These are phyloP conservation scores for Microdochium paspali DNA, from an alignment of 2,329 filamentous ascomycete species.

Conservation along the genomic window DNA sequence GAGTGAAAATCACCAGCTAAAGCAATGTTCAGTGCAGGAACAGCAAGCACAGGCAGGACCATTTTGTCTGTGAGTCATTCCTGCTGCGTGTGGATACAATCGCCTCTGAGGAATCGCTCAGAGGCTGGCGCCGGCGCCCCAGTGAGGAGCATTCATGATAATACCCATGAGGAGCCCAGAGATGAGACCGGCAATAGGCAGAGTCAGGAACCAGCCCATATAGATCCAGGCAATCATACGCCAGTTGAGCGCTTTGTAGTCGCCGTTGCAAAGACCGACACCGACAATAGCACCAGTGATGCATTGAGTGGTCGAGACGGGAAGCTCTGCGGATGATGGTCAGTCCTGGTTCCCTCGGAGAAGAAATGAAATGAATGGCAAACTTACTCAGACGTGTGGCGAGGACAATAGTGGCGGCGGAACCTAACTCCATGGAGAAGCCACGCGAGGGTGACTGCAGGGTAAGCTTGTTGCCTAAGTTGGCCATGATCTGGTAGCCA, in stretches of 20 bases:
- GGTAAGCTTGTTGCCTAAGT: conserved; percentile 52
- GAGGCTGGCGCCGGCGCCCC: conserved; percentile 13
- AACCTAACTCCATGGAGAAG: conserved; percentile 51
- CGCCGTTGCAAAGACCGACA: conserved; percentile 51
- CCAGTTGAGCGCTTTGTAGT: conserved; percentile 52
- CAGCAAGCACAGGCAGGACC: no score
- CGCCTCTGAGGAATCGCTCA: background rate
- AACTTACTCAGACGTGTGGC: conserved; percentile 46
- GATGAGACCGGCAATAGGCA: conserved; percentile 46
- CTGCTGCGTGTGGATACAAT: no score
- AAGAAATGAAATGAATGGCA: background rate
- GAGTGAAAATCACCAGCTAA: no score
- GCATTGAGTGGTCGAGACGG: conserved; percentile 57
- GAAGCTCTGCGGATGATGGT: conserved; percentile 31
- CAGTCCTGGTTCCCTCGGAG: background rate
- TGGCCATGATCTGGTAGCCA: conserved; percentile 56
- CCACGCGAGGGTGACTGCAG: conserved; percentile 52
- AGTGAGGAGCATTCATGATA: conserved; percentile 50
- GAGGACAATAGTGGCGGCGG: conserved; percentile 52
- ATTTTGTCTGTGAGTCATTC: no score
- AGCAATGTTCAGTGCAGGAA: no score
- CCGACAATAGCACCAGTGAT: conserved; percentile 54
- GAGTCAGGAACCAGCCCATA: conserved; percentile 50
- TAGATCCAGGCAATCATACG: conserved; percentile 52
- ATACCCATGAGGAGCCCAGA: conserved; percentile 53